A percentile compares a stretch with the other conserved stretches of the same genome.
phyloP scores from a whole-genome alignment of 345 rosid genomes.

The Citrus maxima region DNA sequence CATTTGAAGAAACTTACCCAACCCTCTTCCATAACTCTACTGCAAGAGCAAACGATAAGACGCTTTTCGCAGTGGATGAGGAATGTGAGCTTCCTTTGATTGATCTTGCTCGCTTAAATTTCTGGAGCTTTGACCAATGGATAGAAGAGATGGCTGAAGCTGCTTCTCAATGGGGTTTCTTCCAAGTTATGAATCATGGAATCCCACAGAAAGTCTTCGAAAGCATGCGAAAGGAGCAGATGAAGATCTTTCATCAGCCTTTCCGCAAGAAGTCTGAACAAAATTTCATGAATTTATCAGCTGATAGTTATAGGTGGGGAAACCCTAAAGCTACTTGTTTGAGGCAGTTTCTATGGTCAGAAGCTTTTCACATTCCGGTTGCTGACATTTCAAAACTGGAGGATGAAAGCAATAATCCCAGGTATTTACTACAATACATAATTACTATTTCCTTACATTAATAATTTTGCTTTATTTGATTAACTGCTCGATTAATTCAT shows the following conservation, averaged over 20 bases:
- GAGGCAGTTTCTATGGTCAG: slow-evolving; percentile 61
- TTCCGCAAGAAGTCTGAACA: slow-evolving; percentile 35
- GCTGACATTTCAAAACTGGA: slow-evolving; percentile 34
- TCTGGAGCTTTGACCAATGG: slow-evolving; percentile 28
- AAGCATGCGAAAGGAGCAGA: slow-evolving; percentile 39
- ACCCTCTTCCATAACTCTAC: slow-evolving; percentile 14
- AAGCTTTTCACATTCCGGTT: slow-evolving; percentile 63
- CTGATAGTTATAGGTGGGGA: slow-evolving; percentile 66
- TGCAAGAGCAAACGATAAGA: background rate
- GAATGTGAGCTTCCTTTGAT: slow-evolving; percentile 49
- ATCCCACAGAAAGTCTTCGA: slow-evolving; percentile 37
- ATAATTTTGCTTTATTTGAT: no score
- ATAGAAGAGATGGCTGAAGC: slow-evolving; percentile 43
- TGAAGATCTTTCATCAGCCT: slow-evolving; percentile 46
- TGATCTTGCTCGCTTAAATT: slow-evolving; percentile 35
- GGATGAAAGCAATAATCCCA: slow-evolving; percentile 29
- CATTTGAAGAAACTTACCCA: slow-evolving; percentile 26
- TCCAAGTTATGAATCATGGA: slow-evolving; percentile 69
- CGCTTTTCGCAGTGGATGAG: background rate
- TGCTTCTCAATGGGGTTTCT: slow-evolving; percentile 71
- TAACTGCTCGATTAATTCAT: no score
- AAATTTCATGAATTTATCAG: slow-evolving; percentile 31
- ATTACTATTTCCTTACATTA: background rate
- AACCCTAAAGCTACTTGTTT: slow-evolving; percentile 61
- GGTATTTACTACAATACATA: slow-evolving; percentile 25